These are phyloP conservation scores for Agaricus blazei DNA, from an alignment of 768 basidiomycete species.

Conservation along the genomic window DNA sequence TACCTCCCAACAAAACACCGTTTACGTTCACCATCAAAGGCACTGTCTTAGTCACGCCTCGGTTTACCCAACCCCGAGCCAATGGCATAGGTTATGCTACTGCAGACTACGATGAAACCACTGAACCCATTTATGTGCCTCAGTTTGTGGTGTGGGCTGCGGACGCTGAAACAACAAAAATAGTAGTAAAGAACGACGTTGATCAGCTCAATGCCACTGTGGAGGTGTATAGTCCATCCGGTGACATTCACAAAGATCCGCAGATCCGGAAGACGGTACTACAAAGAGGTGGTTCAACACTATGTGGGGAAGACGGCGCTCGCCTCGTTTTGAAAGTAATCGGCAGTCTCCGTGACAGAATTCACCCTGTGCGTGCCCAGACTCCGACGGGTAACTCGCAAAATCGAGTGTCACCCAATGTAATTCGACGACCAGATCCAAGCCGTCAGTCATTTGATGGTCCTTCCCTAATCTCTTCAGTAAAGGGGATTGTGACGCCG, in stretches of 20 bases:
- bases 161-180: constrained; percentile 55
- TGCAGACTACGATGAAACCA: constrained; percentile 13
- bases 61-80: constrained; percentile 23
- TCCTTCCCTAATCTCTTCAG: constrained; percentile 57
- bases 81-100: constrained; percentile 15
- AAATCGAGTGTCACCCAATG: constrained; percentile 23
- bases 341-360: constrained; percentile 15
- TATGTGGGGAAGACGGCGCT: constrained; percentile 57
- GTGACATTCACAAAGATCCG: constrained; percentile 48
- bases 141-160: constrained; percentile 65
- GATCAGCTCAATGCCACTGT: constrained; percentile 38
- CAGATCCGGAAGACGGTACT: constrained; percentile 62
- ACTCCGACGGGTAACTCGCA: constrained; percentile 29
- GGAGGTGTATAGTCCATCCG: constrained; percentile 58
- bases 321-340: constrained; percentile 48
- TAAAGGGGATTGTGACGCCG: constrained; percentile 48
- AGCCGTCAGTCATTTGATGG: constrained; percentile 42
- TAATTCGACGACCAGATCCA: constrained; percentile 20
- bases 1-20: constrained; percentile 55
- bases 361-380: constrained; percentile 22
- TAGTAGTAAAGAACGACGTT: constrained; percentile 56
- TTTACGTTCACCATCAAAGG: constrained; percentile 68
- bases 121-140: constrained; percentile 57
- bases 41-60: constrained; percentile 55
- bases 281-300: constrained; percentile 52